These are phyloP conservation scores for Thymus mandschuricus DNA, from an alignment of 257 asterid species.

Conservation along the genomic window DNA sequence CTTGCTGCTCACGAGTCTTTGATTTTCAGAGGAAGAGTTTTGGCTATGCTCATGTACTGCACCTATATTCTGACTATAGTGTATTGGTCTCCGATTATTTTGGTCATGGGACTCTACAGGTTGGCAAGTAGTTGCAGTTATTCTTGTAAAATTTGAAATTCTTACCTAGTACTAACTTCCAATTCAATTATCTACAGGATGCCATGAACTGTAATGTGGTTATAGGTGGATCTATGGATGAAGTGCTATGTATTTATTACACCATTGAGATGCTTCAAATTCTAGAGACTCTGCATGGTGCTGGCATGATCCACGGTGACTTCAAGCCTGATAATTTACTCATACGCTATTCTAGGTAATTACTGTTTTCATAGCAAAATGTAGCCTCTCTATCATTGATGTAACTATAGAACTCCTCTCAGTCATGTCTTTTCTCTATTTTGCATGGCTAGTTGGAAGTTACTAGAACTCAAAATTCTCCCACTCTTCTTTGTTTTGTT, in stretches of 20 bases:
- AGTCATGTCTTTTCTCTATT: slow-evolving; percentile 13
- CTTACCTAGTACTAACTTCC: slow-evolving; percentile 27
- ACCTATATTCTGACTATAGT: slow-evolving; percentile 93
- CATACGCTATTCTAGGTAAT: slow-evolving; percentile 89
- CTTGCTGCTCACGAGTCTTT: slow-evolving; percentile 30
- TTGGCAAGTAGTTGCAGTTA: slow-evolving; percentile 41
- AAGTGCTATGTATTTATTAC: slow-evolving; percentile 81
- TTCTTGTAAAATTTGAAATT: slow-evolving; percentile 7
- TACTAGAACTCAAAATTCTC: too few species aligned
- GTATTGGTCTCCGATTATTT: slow-evolving; percentile 77
- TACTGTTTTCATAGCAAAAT: slow-evolving; percentile 11
- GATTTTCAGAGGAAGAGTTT: slow-evolving; percentile 73
- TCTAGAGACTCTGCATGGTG: slow-evolving; percentile 73
- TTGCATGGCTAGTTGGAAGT: not conserved
- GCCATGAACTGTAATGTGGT: slow-evolving; percentile 75
- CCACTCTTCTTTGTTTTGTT: not conserved
- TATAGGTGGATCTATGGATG: slow-evolving; percentile 82
- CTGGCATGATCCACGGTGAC: slow-evolving; percentile 86
- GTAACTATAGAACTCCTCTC: slow-evolving; percentile 15
- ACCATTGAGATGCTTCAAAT: slow-evolving; percentile 92
- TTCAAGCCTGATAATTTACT: slow-evolving; percentile 96
- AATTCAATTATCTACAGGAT: slow-evolving; percentile 61
- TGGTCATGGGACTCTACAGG: slow-evolving; percentile 96
- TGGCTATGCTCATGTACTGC: slow-evolving; percentile 88
- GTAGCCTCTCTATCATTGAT: slow-evolving; percentile 9